Evolutionary conservation across 306 rosid species (phyloP).

Genomic region (Pyrus bretschneideri): DNA sequence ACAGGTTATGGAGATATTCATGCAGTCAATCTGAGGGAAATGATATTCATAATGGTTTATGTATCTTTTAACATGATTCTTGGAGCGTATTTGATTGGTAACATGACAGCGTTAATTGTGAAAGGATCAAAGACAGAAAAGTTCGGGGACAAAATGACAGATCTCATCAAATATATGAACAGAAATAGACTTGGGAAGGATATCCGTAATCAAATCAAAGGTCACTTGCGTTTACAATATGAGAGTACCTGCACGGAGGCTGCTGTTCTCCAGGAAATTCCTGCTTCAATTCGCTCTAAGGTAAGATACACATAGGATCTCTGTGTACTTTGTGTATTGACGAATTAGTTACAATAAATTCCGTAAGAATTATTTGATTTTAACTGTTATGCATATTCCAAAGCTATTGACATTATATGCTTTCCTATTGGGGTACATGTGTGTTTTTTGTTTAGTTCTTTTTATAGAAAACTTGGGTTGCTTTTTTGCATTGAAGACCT

Average conservation of each 20-base stretch:
- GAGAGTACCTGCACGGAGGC: constrained; percentile 93
- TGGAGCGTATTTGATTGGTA: constrained; percentile 96
- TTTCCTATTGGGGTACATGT: neutral
- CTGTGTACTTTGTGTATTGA: constrained; percentile 3
- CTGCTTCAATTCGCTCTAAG: constrained; percentile 81
- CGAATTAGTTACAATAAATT: neutral
- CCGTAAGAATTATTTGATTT: neutral
- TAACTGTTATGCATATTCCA: constrained; percentile 3
- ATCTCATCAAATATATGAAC: constrained; percentile 79
- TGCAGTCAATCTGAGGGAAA: constrained; percentile 92
- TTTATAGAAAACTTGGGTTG: no score
- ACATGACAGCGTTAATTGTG: constrained; percentile 98
- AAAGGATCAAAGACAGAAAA: constrained; percentile 95
- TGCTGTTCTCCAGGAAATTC: constrained; percentile 71
- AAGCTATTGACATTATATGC: neutral
- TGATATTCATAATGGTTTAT: constrained; percentile 89
- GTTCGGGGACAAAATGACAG: constrained; percentile 89
- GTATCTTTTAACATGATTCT: constrained; percentile 92
- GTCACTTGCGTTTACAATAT: constrained; percentile 78
- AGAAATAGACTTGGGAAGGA: constrained; percentile 79
- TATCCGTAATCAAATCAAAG: constrained; percentile 81
- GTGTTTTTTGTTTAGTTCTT: neutral
- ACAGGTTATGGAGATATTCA: constrained; percentile 98
- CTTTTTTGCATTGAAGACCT: neutral
- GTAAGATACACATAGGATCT: constrained; percentile 27